phyloP scores from a whole-genome alignment of 2,329 filamentous ascomycete genomes.

The Sarocladium kiliense region DNA sequence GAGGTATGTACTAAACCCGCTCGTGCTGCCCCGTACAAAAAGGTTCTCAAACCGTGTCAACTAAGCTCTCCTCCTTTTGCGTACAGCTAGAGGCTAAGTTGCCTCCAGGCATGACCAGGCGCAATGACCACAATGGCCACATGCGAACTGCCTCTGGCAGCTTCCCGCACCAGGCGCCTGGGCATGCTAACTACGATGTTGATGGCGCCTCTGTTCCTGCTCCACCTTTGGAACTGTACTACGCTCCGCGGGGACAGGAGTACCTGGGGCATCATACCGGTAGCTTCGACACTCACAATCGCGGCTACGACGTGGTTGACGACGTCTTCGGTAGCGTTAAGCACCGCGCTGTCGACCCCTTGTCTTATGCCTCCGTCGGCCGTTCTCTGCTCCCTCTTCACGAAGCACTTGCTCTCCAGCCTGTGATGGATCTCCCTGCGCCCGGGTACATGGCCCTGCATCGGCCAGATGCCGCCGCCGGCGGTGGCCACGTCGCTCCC shows the following conservation, averaged over 20 bases:
- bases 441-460: slow-evolving; percentile 53
- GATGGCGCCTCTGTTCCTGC: no score
- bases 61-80: no score
- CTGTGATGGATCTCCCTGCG: slow-evolving; percentile 33
- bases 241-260: no score
- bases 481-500: slow-evolving; percentile 49
- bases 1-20: no score
- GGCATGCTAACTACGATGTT: no score
- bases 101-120: slow-evolving; percentile 50
- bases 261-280: slow-evolving; percentile 58
- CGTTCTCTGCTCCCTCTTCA: slow-evolving; percentile 82
- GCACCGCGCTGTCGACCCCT: slow-evolving; percentile 82
- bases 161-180: slow-evolving; percentile 53
- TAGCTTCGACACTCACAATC: slow-evolving; percentile 68
- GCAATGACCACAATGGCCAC: slow-evolving; percentile 61
- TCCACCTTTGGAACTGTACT: no score
- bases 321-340: slow-evolving; percentile 94
- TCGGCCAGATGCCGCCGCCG: slow-evolving; percentile 31
- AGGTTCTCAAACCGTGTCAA: no score
- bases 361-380: slow-evolving; percentile 86
- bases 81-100: no score
- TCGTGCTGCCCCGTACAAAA: no score
- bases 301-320: slow-evolving; percentile 81
- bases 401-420: slow-evolving; percentile 57
- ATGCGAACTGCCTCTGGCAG: slow-evolving; percentile 53